Evolutionary conservation across 495 filamentous ascomycete genomes (phyloP).

Genomic region (Neurospora pannonica): DNA sequence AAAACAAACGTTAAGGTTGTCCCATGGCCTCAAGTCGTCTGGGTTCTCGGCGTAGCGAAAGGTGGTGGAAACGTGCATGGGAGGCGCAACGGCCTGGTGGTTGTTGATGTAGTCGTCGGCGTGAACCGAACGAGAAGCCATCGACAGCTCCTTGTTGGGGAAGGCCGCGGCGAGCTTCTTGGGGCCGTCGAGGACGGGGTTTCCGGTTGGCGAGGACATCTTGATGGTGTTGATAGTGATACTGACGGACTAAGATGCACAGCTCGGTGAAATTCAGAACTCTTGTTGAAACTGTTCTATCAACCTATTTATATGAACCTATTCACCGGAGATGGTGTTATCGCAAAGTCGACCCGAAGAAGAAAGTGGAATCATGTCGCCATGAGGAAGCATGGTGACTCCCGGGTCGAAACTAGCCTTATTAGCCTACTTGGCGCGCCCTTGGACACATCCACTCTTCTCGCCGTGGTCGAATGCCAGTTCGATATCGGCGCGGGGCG

Average conservation of each 20-base stretch:
- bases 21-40: conserved; percentile 43
- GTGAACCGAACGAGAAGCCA: conserved; percentile 72
- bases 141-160: conserved; percentile 26
- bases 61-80: conserved; percentile 80
- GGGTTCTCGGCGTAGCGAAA: conserved; percentile 72
- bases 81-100: conserved; percentile 68
- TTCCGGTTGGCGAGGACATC: neutral
- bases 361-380: neutral
- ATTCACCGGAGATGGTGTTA: neutral
- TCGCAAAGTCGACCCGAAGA: neutral
- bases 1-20: conserved; percentile 32
- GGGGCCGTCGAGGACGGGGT: conserved; percentile 10
- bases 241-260: neutral
- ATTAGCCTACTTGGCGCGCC: neutral
- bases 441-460: neutral
- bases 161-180: conserved; percentile 19
- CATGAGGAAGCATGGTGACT: neutral
- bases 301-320: neutral
- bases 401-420: neutral
- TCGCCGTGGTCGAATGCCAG: neutral
- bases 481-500: conserved; percentile 10
- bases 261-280: neutral
- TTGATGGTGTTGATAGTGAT: neutral
- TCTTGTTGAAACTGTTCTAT: neutral
- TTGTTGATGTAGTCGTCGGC: conserved; percentile 70